Base-by-base conservation (phyloP, 2,329 filamentous ascomycete species). In the Helotiales sp. region DNA sequence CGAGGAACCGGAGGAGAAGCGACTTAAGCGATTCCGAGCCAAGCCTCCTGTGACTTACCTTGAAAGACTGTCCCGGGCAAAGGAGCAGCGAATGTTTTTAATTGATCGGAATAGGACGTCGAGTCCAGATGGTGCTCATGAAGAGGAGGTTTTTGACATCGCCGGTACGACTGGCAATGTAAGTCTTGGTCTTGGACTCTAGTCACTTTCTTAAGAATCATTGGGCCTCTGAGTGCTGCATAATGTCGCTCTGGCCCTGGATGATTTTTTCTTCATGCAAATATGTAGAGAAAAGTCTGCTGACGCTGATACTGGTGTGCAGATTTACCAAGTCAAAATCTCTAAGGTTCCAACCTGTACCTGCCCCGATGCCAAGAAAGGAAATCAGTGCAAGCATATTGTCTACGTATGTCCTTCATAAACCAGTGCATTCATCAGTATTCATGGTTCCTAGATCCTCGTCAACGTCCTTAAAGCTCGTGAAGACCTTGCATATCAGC, bases 301-400 rank as follows among this genome's bases (percentile, higher is more conserved):
- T 33, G 31, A 33, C 31, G 2, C 31, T 33, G 31, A 33, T 9
- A 10, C 15, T 33, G 10, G 22, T n/a, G n/a, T n/a, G 5, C 24
- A 44, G 13, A 25, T 87, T 17, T 87, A 88, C 70, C 79, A 75
- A n/a, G 77, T 84, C 31, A 75, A 70, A 10, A 80, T 88, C 53
- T 70, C 72, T 57, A 79, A 80, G 52, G 65, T 76, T 10, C 82
- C 83, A 0, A 72, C 63, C 5, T 86, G 83, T 70, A 76, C 76
- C 55, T 86, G 83, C 67, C 81, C 81, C 0, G 79, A 85, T 69
- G 74, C 54, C 25, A 59, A 47, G 31, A 81, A 81, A 57, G 80
- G 83, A 4, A 81, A 82, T 44, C 81, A 85, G 64, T 88, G 85
- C 77, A 87, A 87, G 67, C 84, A 87, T 63, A 79, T 86, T 42